phyloP scores from a whole-genome alignment of 257 asterid species.

The Cinchona pubescens region DNA sequence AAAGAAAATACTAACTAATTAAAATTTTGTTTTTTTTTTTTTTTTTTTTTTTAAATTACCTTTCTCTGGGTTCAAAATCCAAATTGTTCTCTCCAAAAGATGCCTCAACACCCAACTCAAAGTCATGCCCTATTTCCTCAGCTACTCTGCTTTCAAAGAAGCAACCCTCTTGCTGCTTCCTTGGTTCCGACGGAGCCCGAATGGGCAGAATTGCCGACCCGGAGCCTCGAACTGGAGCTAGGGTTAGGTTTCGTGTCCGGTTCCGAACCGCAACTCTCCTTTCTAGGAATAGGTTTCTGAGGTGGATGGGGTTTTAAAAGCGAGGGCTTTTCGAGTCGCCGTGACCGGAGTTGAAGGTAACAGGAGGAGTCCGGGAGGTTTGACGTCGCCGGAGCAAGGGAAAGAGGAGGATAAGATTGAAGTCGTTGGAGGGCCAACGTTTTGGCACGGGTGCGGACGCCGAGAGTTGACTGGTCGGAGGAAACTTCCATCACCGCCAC shows the following conservation, averaged over 20 bases:
- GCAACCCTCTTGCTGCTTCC: conserved; percentile 12
- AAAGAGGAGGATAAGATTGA: conserved; percentile 23
- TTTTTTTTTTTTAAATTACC: too few relatives aligned
- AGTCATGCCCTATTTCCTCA: conserved; percentile 20
- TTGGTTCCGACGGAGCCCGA: conserved; percentile 13
- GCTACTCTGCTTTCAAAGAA: conserved; percentile 3
- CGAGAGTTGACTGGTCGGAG: conserved; percentile 46
- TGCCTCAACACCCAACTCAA: conserved; percentile 35
- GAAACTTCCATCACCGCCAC: conserved; percentile 55
- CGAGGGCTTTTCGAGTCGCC: conserved; percentile 23
- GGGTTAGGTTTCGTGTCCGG: not conserved
- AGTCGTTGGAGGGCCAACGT: conserved; percentile 70
- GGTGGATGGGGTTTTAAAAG: conserved; percentile 9
- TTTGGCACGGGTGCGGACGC: conserved; percentile 74
- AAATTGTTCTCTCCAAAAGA: conserved; percentile 52
- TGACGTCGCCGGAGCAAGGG: conserved; percentile 17
- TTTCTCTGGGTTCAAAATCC: conserved; percentile 38
- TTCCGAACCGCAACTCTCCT: not conserved
- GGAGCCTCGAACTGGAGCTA: conserved; percentile 7
- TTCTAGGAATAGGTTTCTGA: conserved; percentile 7
- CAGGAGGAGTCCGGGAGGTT: conserved; percentile 19
- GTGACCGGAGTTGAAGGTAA: conserved; percentile 62
- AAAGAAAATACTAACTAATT: not conserved
- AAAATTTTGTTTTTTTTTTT: too few relatives aligned
- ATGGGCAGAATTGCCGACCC: conserved; percentile 3